Base-by-base conservation (phyloP, 2,329 filamentous ascomycete species). In the Cyclaneusma minus region DNA sequence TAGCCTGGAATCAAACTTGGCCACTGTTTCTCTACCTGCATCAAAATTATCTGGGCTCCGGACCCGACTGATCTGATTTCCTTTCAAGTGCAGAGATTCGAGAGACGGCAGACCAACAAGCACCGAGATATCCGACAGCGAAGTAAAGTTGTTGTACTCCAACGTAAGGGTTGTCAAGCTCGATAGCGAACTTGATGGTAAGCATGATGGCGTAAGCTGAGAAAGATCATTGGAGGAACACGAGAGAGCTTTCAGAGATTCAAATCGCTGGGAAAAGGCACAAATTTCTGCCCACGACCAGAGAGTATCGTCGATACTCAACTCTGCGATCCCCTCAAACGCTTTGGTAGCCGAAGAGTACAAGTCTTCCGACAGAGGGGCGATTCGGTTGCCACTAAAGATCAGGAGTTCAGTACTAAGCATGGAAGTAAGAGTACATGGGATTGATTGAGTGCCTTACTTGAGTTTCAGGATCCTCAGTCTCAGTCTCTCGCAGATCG, bases 381-480 rank as follows among this genome's bases (percentile, higher is more conserved):
- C 51, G 33, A 83, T 70, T 2, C 82, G 75, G 43, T 89, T 91
- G 10, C 80, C 79, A 51, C 80, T 87, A 33, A 21, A 12, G 29
- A 20, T 12, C 31, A 24, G 22, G 21, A 6, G 12, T 23, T 8
- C 22, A 13, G 22, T 23, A 9, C 22, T 8, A 7, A 23, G 7
- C 22, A 23, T 7, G 18, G 18, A 11, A 7, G 7, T 11, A 11
- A 19, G 17, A 28, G 26, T 15, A 12, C 12, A 31, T 24, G 33
- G 33, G 23, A 10, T 16, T 15, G 11, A 4, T 14, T 16, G 7
- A 12, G 18, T 25, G 15, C 46, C 70, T 42, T 55, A 85, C 81
- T 79, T 81, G 18, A 87, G 53, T 35, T 71, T 72, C 38, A 94
- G 48, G 25, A 55, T 68, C 30, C 56, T 67, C 35, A 95, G 47